A percentile compares a stretch with the other conserved stretches of the same genome.
Evolutionary conservation across 2,329 filamentous ascomycete genomes (phyloP).

Genomic region (Fusarium clavum): DNA sequence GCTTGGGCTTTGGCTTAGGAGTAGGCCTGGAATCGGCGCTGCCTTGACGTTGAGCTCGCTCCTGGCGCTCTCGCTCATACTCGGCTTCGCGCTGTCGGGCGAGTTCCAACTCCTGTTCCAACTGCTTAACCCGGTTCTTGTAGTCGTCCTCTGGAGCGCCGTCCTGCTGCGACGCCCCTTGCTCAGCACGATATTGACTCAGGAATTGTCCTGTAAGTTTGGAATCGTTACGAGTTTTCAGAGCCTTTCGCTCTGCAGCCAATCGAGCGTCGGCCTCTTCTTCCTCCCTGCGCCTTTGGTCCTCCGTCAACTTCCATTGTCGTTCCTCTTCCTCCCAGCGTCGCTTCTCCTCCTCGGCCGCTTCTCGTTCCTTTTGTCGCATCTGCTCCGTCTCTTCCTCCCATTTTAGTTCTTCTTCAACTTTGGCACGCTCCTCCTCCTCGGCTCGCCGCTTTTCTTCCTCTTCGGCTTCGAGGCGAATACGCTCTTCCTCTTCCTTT

Average conservation of each 20-base stretch:
- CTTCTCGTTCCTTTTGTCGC: conserved; percentile 69
- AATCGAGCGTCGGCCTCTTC: conserved; percentile 76
- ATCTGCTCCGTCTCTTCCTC: conserved; percentile 71
- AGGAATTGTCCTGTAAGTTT: conserved; percentile 85
- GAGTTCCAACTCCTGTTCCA: conserved; percentile 78
- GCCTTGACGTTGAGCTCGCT: conserved; percentile 55
- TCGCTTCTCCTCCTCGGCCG: conserved; percentile 75
- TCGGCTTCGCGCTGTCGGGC: conserved; percentile 72
- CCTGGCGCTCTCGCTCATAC: conserved; percentile 68
- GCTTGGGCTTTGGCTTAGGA: conserved; percentile 49
- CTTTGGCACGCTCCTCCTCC: conserved; percentile 72
- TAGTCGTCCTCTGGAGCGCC: conserved; percentile 60
- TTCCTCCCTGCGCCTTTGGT: conserved; percentile 77
- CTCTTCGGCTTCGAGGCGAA: conserved; percentile 66
- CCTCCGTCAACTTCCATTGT: conserved; percentile 82
- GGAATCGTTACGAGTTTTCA: conserved; percentile 72
- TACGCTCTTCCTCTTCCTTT: conserved; percentile 70
- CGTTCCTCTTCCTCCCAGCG: conserved; percentile 82
- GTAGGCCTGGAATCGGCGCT: conserved; percentile 31
- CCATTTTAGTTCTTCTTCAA: conserved; percentile 75
- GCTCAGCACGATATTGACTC: conserved; percentile 85
- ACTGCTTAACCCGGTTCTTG: conserved; percentile 77
- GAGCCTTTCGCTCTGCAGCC: conserved; percentile 72
- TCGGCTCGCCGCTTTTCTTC: conserved; percentile 61
- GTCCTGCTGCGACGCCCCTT: conserved; percentile 47